Percentiles rank a stretch among this genome's conserved stretches.
Evolutionary conservation across 1,284 basidiomycete genomes (phyloP).

Genomic region (Somion occarium): DNA sequence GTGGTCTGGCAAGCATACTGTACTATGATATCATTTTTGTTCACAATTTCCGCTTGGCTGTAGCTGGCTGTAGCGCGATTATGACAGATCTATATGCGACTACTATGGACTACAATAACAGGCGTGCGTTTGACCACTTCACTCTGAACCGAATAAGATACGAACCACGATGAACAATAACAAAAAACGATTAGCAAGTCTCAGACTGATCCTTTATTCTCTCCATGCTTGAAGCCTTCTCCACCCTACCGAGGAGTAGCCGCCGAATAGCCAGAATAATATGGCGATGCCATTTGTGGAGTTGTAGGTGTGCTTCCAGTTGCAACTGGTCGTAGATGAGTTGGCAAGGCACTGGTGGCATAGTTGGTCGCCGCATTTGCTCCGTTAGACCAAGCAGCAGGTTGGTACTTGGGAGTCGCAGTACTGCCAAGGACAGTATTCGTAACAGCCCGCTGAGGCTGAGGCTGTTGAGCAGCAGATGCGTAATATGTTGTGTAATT

Average conservation of each 20-base stretch:
- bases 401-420: constrained; percentile 24
- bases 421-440: constrained; percentile 38
- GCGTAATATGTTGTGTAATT: constrained; percentile 36
- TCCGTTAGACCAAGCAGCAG: constrained; percentile 23
- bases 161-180: too few species aligned
- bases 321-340: constrained; percentile 1
- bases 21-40: too few species aligned
- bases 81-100: background rate
- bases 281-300: background rate
- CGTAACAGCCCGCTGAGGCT: constrained; percentile 41
- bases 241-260: background rate
- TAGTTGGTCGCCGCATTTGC: constrained; percentile 24
- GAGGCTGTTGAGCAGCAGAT: constrained; percentile 23
- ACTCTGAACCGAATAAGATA: too few species aligned
- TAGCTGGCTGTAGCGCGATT: background rate
- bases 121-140: background rate
- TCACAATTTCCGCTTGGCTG: background rate
- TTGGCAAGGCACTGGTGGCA: constrained; percentile 8
- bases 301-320: background rate
- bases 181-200: too few species aligned
- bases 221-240: too few species aligned
- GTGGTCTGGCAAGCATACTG: background rate
- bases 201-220: too few species aligned
- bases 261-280: background rate
- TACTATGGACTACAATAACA: background rate